Base-by-base conservation (phyloP, 345 rosid genomes). In the Nephelium lappaceum region DNA sequence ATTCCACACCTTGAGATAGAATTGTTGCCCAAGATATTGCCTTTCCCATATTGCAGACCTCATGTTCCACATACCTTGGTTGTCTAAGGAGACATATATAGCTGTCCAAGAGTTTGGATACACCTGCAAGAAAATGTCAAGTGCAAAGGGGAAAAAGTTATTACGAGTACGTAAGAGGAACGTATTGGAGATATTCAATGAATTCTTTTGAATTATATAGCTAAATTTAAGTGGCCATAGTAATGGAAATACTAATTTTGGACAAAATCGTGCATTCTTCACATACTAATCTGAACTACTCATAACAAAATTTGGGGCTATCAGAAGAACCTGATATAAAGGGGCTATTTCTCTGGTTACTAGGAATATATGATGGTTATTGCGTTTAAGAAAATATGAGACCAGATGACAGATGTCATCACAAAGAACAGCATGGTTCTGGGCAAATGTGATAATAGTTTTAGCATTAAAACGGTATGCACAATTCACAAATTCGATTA, bases 1-100 rank as follows among this genome's bases (percentile, higher is more conserved):
- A 78, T 79, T 85, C 93, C 93, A 93, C 16, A 96, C 99, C 74
- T 88, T 86, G 16, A 96, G 85, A 77, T 95, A 95, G 79, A 93
- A 89, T 78, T 95, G 97, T 69, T 93, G 97, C 71, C 99, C 99
- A 4, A 87, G 89, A 80, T 91, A 92, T 57, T 90, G 99, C 81
- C 94, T 89, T 68, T 92, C 97, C 98, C 99, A 92, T 75, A 81
- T 75, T 16, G 98, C 92, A 2, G 99, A 95, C 86, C 97, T 88
- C 88, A 93, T n/a, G 79, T 95, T 95, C 99, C 99, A 93, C 99
- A 93, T 93, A 0, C 99, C 99, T 82, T 91, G 93, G 87, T 93
- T 95, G 90, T 93, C 99, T 78, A 93, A 73, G 0, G 99, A 92
- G 36, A 92, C 91, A 73, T 87, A 83, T 65, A 95, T 89, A 2